Conservation (phyloP, 2,329 filamentous ascomycete species). For the Shiraia bambusicola region DNA sequence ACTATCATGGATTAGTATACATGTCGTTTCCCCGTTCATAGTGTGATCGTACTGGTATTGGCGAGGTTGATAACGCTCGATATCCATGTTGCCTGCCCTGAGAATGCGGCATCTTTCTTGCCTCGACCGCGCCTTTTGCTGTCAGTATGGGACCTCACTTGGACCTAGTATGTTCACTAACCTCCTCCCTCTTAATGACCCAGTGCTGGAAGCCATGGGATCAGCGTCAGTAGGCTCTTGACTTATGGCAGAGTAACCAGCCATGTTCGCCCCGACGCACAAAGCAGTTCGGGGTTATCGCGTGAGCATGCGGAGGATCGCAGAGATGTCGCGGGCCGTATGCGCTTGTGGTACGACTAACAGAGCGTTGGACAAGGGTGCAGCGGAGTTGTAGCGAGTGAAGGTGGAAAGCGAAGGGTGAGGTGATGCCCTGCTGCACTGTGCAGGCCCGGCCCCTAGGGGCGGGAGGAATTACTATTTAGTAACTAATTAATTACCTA, state of each 20-base stretch:
- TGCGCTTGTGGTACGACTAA: background rate
- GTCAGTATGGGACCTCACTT: slow-evolving; percentile 20
- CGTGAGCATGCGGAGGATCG: slow-evolving; percentile 26
- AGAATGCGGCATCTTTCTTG: slow-evolving; percentile 68
- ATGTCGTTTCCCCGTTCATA: background rate
- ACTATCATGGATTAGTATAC: slow-evolving; percentile 56
- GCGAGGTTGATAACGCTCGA: slow-evolving; percentile 94
- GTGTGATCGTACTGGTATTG: slow-evolving; percentile 76
- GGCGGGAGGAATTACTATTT: too few species aligned
- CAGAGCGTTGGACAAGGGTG: background rate
- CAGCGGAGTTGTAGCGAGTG: background rate
- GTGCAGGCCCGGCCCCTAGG: too few species aligned
- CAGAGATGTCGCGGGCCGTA: background rate
- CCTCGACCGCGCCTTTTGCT: slow-evolving; percentile 56
- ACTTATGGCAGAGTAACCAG: slow-evolving; percentile 50
- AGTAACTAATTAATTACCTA: too few species aligned
- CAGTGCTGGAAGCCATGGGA: slow-evolving; percentile 45
- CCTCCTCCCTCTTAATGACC: slow-evolving; percentile 44
- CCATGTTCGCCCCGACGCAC: slow-evolving; percentile 40
- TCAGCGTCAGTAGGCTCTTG: slow-evolving; percentile 43
- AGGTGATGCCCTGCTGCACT: too few species aligned
- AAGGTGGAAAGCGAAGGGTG: slow-evolving; percentile 6
- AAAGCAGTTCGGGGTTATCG: slow-evolving; percentile 19
- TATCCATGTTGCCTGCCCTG: slow-evolving; percentile 79
- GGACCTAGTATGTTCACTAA: slow-evolving; percentile 9